These are phyloP conservation scores for Fusarium mexicanum DNA, from an alignment of 2,329 filamentous ascomycete species.

Conservation along the genomic window DNA sequence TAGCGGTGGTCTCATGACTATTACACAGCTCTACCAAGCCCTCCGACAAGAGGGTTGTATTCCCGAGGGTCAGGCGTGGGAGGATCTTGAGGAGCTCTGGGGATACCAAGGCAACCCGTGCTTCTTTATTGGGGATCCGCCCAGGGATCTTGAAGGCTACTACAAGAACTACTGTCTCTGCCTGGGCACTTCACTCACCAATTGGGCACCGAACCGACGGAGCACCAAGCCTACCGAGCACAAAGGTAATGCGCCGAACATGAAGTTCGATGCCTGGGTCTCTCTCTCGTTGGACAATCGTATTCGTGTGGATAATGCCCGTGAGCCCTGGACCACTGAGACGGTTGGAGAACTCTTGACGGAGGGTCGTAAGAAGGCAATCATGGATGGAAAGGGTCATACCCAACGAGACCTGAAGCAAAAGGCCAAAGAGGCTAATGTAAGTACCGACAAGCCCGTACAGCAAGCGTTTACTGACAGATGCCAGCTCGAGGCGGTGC, in stretches of 20 bases:
- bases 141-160: conserved; percentile 29
- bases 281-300: not conserved
- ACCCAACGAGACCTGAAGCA: not conserved
- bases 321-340: conserved; percentile 3
- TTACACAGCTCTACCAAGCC: conserved; percentile 38
- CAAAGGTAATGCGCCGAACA: conserved; percentile 16
- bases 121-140: conserved; percentile 37
- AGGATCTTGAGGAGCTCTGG: conserved; percentile 24
- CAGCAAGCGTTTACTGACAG: not conserved
- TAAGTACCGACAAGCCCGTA: not conserved
- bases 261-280: conserved; percentile 19
- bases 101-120: conserved; percentile 24
- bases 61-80: conserved; percentile 2
- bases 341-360: conserved; percentile 5
- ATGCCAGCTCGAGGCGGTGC: not conserved
- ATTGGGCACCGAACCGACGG: conserved; percentile 29
- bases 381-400: conserved; percentile 9
- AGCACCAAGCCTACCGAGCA: conserved; percentile 3
- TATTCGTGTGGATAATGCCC: not conserved
- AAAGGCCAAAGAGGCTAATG: not conserved
- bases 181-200: conserved; percentile 27
- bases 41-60: conserved; percentile 32
- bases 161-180: conserved; percentile 38
- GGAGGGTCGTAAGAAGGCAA: not conserved
- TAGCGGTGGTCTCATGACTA: conserved; percentile 27